Base-by-base conservation (phyloP, 2,329 filamentous ascomycete genomes). In the Trichoderma sp. region DNA sequence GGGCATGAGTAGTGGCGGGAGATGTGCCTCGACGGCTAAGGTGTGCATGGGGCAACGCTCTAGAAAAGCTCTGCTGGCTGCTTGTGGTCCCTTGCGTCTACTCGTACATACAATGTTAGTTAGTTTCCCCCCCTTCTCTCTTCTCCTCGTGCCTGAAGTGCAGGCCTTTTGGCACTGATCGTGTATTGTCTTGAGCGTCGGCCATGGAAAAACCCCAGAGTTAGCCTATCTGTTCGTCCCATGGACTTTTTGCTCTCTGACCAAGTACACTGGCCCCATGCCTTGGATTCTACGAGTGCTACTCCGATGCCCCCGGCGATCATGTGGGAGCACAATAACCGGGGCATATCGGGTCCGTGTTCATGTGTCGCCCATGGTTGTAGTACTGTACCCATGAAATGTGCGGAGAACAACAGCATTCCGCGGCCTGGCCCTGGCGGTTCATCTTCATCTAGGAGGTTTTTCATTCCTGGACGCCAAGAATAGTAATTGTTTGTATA, bases 101-200 rank as follows among this genome's bases (percentile, higher is more conserved):
- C 39, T 18, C 15, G 39, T n/a, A 18, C 39, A 43, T 43, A 43
- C 15, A 43, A 43, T 43, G 7, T 43, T n/a, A n/a, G 15, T 43
- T 43, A 43, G 56, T 32, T 51, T 32, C 0, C 6, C 26, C n/a
- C 18, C 57, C 57, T 8, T 18, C 15, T 18, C 39, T 43, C 39
- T n/a, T n/a, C 39, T 43, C 8, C 58, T 30, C 58, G 28, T 53
- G 21, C 58, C 58, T 70, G 47, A 43, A 64, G 60, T 24, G 26
- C 21, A 34, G 15, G 43, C 32, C 32, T 56, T 64, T 43, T 39
- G 47, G 47, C 68, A 64, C 60, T 64, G 68, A 43, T 51, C 60
- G 34, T n/a, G 68, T 39, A 39, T 47, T 71, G 68, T 47, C 68
- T 58, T 63, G 68, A 64, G 58, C 60, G 68, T n/a, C 9, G 26